Evolutionary conservation across 2,329 filamentous ascomycete species (phyloP).

Genomic region (Dactylellina cionopaga): DNA sequence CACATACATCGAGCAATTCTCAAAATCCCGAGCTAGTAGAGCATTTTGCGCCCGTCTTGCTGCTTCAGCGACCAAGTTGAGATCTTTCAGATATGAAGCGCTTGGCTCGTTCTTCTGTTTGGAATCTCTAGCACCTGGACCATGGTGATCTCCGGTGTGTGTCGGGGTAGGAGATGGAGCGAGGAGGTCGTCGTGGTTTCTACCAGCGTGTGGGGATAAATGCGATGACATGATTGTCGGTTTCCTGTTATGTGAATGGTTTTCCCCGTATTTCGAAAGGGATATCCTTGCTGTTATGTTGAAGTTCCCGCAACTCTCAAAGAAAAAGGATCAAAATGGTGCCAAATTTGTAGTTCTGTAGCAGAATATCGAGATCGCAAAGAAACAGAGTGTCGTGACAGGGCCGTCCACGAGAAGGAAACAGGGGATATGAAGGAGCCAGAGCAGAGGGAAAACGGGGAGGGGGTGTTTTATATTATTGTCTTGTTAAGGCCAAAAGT

Average conservation of each 20-base stretch:
- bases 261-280: background rate
- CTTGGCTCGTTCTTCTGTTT: constrained; percentile 47
- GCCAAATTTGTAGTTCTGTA: too few relatives aligned
- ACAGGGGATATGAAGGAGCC: too few relatives aligned
- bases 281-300: too few relatives aligned
- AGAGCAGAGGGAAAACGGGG: too few relatives aligned
- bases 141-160: constrained; percentile 42
- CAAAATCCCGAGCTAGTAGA: constrained; percentile 47
- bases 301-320: too few relatives aligned
- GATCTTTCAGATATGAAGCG: constrained; percentile 46
- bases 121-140: constrained; percentile 20
- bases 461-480: too few relatives aligned
- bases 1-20: constrained; percentile 46
- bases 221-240: constrained; percentile 37
- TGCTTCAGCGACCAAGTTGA: constrained; percentile 47
- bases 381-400: too few relatives aligned
- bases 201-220: constrained; percentile 48
- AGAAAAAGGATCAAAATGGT: too few relatives aligned
- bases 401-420: too few relatives aligned
- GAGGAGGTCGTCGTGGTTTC: constrained; percentile 48
- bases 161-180: constrained; percentile 51
- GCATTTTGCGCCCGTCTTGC: constrained; percentile 48
- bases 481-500: constrained; percentile 13
- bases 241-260: background rate
- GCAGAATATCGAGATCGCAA: too few relatives aligned